Conservation (phyloP, 192 early-diverging fungal species). For the Linderina pennispora region DNA sequence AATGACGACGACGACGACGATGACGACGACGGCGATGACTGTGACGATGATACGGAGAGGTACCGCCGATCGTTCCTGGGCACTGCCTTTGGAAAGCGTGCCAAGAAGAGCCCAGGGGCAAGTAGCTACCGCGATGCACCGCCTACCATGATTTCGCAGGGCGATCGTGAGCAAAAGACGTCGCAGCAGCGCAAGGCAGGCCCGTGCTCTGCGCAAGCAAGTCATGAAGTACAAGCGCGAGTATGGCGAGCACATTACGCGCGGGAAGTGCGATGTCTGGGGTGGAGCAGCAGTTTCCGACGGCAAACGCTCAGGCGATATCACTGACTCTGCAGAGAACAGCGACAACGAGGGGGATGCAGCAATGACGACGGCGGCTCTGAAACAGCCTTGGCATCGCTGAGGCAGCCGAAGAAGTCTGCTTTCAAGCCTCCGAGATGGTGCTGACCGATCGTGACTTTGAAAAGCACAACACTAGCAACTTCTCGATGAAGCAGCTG, state of each 20-base stretch:
- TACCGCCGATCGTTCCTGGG: too few species aligned
- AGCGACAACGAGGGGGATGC: neutral
- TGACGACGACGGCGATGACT: neutral
- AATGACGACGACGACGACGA: neutral
- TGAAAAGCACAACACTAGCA: slow-evolving; percentile 1
- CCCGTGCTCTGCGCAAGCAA: neutral
- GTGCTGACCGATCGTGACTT: slow-evolving; percentile 17
- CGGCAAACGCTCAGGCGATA: too few species aligned
- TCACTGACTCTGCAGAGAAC: neutral
- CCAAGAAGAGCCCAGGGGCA: slow-evolving; percentile 29
- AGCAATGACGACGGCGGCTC: slow-evolving; percentile 9
- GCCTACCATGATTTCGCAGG: too few species aligned
- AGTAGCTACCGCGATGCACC: too few species aligned
- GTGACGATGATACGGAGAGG: neutral
- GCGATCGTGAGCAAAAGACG: slow-evolving; percentile 6
- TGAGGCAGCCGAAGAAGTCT: slow-evolving; percentile 18
- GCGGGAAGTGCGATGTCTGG: slow-evolving; percentile 13
- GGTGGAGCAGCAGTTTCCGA: slow-evolving; percentile 11
- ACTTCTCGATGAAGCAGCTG: neutral
- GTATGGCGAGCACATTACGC: slow-evolving; percentile 19
- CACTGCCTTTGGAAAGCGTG: too few species aligned
- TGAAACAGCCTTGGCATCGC: slow-evolving; percentile 19
- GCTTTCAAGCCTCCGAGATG: slow-evolving; percentile 29
- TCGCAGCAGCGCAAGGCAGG: slow-evolving; percentile 7
- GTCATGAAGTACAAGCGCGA: slow-evolving; percentile 23